Percentiles rank a stretch among this genome's conserved stretches.
These are phyloP conservation scores for Geum urbanum DNA, from an alignment of 306 rosid species.

Conservation along the genomic window DNA sequence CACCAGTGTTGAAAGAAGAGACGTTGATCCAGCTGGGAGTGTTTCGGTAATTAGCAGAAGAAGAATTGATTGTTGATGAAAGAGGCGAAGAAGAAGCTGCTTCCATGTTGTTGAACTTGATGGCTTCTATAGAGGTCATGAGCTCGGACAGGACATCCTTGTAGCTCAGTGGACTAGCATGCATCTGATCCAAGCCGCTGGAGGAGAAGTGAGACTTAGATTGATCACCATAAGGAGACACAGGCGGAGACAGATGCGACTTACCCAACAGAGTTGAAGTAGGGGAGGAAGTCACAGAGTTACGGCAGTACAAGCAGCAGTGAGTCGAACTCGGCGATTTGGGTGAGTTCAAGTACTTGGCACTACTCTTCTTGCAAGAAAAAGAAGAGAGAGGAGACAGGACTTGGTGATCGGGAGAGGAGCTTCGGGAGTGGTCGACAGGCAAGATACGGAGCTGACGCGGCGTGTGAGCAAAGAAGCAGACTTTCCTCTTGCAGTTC, in stretches of 20 bases:
- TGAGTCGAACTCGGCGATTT: conserved; percentile 27
- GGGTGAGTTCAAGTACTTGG: conserved; percentile 33
- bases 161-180: conserved; percentile 24
- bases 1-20: conserved; percentile 31
- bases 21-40: conserved; percentile 46
- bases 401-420: conserved; percentile 31
- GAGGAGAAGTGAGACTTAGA: not conserved
- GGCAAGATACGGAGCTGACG: conserved; percentile 67
- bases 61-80: not conserved
- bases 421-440: conserved; percentile 8
- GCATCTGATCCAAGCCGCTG: conserved; percentile 13
- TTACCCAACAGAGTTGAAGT: conserved; percentile 66
- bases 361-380: conserved; percentile 26
- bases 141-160: conserved; percentile 50
- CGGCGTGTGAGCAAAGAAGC: conserved; percentile 85
- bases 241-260: conserved; percentile 66
- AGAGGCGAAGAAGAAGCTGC: not conserved
- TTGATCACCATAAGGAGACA: not conserved
- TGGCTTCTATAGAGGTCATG: conserved; percentile 50
- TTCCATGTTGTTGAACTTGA: conserved; percentile 48
- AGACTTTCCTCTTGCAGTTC: conserved; percentile 76
- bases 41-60: conserved; percentile 23
- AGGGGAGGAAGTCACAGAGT: conserved; percentile 47
- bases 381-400: not conserved
- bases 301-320: conserved; percentile 51